These are phyloP conservation scores for Monosporascus sp. DNA, from an alignment of 2,329 filamentous ascomycete genomes.

Conservation along the genomic window DNA sequence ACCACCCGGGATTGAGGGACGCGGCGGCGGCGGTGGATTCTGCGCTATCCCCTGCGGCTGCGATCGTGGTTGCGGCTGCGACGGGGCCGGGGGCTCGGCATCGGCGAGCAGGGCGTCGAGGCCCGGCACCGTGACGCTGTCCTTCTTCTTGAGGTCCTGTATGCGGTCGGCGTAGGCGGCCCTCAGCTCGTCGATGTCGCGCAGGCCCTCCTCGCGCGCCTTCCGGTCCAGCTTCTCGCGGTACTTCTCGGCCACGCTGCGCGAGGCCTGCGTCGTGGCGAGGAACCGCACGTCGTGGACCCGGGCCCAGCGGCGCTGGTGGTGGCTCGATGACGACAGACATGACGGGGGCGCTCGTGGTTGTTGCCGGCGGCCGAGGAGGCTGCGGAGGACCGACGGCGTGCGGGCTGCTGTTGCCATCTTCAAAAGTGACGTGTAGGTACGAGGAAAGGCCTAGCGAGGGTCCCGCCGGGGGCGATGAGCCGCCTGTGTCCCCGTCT, in stretches of 20 bases:
- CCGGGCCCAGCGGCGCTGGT: conserved; percentile 81
- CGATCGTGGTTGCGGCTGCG: conserved; percentile 29
- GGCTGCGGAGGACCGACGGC: conserved; percentile 39
- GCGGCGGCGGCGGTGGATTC: conserved; percentile 9
- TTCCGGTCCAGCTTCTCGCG: conserved; percentile 77
- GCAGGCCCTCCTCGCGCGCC: conserved; percentile 66
- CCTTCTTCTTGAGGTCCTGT: conserved; percentile 60
- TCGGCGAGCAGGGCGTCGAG: conserved; percentile 27
- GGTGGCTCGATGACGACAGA: conserved; percentile 33
- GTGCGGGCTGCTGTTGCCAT: conserved; percentile 3
- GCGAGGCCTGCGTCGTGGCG: conserved; percentile 66
- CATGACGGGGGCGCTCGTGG: conserved; percentile 27
- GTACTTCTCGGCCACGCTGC: conserved; percentile 77
- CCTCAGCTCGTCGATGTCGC: conserved; percentile 70
- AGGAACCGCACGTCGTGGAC: conserved; percentile 91
- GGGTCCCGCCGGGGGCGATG: too few species aligned
- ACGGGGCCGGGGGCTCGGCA: conserved; percentile 19
- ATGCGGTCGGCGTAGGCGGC: conserved; percentile 85
- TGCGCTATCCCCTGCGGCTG: conserved; percentile 15
- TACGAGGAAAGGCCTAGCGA: neutral
- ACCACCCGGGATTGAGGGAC: conserved; percentile 8
- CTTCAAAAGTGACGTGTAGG: neutral
- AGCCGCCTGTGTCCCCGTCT: too few species aligned
- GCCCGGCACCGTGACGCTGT: conserved; percentile 46
- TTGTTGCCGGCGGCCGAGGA: conserved; percentile 29